A percentile compares a stretch with the other conserved stretches of the same genome.
These are phyloP conservation scores for Eimeria falciformis DNA, from an alignment of 169 alveolate genomes.

Conservation along the genomic window DNA sequence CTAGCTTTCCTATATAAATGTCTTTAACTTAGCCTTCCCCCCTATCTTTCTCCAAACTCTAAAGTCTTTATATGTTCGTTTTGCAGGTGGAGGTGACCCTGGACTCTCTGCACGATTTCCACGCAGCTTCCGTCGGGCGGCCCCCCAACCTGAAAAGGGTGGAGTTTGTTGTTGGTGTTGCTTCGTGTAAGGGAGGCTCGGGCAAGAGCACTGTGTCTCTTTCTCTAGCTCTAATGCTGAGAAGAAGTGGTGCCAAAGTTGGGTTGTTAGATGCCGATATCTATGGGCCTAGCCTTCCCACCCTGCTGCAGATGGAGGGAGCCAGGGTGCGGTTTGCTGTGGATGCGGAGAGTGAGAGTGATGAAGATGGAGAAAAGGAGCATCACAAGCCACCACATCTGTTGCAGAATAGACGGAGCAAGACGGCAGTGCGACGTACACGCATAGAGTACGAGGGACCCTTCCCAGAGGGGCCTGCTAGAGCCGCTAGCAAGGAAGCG, in stretches of 20 bases:
- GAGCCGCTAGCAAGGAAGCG: background rate
- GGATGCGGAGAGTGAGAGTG: conserved; percentile 14
- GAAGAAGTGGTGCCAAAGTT: conserved; percentile 89
- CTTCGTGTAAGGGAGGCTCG: conserved; percentile 98
- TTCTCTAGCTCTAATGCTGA: conserved; percentile 91
- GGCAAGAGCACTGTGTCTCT: conserved; percentile 96
- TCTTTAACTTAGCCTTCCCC: too few relatives aligned
- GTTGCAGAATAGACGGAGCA: conserved; percentile 12
- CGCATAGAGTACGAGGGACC: conserved; percentile 61
- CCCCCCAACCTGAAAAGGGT: conserved; percentile 54
- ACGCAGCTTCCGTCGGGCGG: conserved; percentile 45
- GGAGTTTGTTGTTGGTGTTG: conserved; percentile 90
- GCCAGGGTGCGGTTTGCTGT: conserved; percentile 64
- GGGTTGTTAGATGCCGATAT: conserved; percentile 96
- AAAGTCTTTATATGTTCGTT: background rate
- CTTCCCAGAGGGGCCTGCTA: background rate
- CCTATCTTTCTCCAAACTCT: too few relatives aligned
- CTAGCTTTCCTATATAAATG: too few relatives aligned
- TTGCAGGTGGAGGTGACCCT: conserved; percentile 38
- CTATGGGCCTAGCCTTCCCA: conserved; percentile 96
- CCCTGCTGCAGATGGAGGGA: conserved; percentile 86
- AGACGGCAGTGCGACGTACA: conserved; percentile 23
- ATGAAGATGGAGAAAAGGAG: background rate
- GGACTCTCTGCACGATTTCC: conserved; percentile 40
- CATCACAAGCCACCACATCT: background rate